phyloP scores from a whole-genome alignment of 2,329 filamentous ascomycete genomes.

The Orbilia ellipsospora region DNA sequence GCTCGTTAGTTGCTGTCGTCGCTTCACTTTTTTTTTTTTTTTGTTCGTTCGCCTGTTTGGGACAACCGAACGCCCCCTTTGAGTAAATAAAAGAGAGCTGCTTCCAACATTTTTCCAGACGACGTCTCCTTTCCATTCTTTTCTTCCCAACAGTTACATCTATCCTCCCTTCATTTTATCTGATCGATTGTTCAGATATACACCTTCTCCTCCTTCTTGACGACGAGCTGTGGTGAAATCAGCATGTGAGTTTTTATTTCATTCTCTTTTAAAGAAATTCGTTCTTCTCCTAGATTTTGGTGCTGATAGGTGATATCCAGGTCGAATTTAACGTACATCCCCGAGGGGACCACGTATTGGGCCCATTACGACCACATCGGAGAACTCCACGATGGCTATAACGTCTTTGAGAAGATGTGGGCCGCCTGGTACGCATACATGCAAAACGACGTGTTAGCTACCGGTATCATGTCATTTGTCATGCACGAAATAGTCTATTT shows the following conservation, averaged over 20 bases:
- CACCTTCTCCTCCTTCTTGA: too few relatives aligned
- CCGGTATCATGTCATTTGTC: slow-evolving; percentile 92
- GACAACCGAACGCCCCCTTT: background rate
- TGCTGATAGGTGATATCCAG: slow-evolving; percentile 7
- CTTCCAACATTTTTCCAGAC: background rate
- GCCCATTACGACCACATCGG: slow-evolving; percentile 73
- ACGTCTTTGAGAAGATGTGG: slow-evolving; percentile 88
- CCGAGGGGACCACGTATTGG: slow-evolving; percentile 69
- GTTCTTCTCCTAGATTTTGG: background rate
- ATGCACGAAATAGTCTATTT: slow-evolving; percentile 98
- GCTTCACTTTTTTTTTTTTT: slow-evolving; percentile 18
- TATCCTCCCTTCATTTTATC: background rate
- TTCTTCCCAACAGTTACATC: background rate
- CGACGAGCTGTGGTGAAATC: background rate
- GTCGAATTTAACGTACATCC: slow-evolving; percentile 64
- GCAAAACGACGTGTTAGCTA: slow-evolving; percentile 96
- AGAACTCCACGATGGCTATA: slow-evolving; percentile 84
- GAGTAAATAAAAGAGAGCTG: too few relatives aligned
- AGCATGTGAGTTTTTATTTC: background rate
- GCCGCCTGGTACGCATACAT: slow-evolving; percentile 92
- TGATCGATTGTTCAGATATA: background rate
- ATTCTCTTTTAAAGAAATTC: too few relatives aligned
- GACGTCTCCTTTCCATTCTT: background rate
- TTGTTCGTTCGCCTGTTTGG: background rate
- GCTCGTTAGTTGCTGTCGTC: background rate